A percentile compares a stretch with the other conserved stretches of the same genome.
Evolutionary conservation across 2,329 filamentous ascomycete species (phyloP).

Genomic region (Penicillium sp.): DNA sequence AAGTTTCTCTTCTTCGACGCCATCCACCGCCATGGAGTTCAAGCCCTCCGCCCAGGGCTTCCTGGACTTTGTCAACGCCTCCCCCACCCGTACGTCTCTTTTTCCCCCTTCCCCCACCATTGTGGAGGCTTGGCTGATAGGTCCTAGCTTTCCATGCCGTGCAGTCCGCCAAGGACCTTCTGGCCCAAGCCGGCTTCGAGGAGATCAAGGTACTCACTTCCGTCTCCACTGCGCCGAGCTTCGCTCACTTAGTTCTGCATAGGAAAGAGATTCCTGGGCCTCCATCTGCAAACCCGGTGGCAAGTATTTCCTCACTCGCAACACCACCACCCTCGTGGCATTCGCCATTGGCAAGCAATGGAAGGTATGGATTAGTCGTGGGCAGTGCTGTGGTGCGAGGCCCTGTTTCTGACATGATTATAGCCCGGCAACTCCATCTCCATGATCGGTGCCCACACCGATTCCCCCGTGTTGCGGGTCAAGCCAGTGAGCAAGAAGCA

Average conservation of each 20-base stretch:
- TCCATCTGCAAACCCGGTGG: conserved; percentile 76
- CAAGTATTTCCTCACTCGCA: conserved; percentile 95
- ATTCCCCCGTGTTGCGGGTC: conserved; percentile 85
- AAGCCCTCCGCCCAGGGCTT: conserved; percentile 69
- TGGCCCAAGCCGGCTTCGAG: conserved; percentile 80
- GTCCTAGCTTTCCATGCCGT: conserved; percentile 87
- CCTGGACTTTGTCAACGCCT: conserved; percentile 88
- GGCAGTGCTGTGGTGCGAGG: too few relatives aligned
- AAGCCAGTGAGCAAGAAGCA: conserved; percentile 93
- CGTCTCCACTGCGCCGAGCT: neutral
- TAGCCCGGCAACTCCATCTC: conserved; percentile 78
- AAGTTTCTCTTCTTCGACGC: conserved; percentile 14
- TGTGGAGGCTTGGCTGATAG: conserved; percentile 6
- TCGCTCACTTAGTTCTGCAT: conserved; percentile 2
- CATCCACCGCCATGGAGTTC: conserved; percentile 22
- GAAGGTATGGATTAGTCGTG: conserved; percentile 50
- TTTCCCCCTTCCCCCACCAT: conserved; percentile 1
- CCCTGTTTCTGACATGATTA: too few relatives aligned
- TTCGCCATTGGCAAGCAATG: conserved; percentile 89
- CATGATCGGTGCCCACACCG: conserved; percentile 94
- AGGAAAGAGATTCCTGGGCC: conserved; percentile 87
- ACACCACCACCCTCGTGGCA: conserved; percentile 85
- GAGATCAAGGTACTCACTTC: conserved; percentile 64
- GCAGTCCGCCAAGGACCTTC: conserved; percentile 68
- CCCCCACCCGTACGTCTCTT: conserved; percentile 72